Percentiles rank a stretch among this genome's conserved stretches.
These are phyloP conservation scores for Wallacemonas sp. DNA, from an alignment of 208 protist species.

Conservation along the genomic window DNA sequence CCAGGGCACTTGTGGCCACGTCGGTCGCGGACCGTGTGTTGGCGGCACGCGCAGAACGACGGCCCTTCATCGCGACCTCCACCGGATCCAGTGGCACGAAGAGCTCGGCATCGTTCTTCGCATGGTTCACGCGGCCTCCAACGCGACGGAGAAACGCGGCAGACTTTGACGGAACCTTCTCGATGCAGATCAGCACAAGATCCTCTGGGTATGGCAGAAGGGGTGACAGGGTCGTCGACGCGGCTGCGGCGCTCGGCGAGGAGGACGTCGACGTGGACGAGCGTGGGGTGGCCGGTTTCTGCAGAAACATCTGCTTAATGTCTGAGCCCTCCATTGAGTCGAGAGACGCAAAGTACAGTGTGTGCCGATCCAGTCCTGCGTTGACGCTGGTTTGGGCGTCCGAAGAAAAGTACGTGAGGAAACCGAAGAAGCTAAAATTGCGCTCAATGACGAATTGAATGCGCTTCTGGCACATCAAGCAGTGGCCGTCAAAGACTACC, in stretches of 20 bases:
- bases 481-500: constrained; percentile 82
- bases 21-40: background rate
- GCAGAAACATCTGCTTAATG: constrained; percentile 49
- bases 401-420: constrained; percentile 36
- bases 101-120: constrained; percentile 23
- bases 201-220: constrained; percentile 30
- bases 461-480: constrained; percentile 66
- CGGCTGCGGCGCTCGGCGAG: background rate
- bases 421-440: constrained; percentile 83
- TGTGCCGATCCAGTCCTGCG: constrained; percentile 50
- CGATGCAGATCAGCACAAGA: constrained; percentile 64
- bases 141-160: constrained; percentile 36
- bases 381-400: constrained; percentile 24
- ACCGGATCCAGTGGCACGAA: constrained; percentile 5
- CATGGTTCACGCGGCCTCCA: constrained; percentile 14
- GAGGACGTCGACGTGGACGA: background rate
- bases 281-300: background rate
- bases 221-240: background rate
- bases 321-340: constrained; percentile 52
- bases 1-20: constrained; percentile 18
- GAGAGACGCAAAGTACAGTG: constrained; percentile 65
- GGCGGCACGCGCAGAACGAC: background rate
- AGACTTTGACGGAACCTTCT: constrained; percentile 64
- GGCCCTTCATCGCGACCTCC: background rate
- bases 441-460: constrained; percentile 76